Evolutionary conservation across 2,329 filamentous ascomycete species (phyloP), one percentile per base, ranked within the genome.

Genomic region (Aureobasidium sp.): DNA sequence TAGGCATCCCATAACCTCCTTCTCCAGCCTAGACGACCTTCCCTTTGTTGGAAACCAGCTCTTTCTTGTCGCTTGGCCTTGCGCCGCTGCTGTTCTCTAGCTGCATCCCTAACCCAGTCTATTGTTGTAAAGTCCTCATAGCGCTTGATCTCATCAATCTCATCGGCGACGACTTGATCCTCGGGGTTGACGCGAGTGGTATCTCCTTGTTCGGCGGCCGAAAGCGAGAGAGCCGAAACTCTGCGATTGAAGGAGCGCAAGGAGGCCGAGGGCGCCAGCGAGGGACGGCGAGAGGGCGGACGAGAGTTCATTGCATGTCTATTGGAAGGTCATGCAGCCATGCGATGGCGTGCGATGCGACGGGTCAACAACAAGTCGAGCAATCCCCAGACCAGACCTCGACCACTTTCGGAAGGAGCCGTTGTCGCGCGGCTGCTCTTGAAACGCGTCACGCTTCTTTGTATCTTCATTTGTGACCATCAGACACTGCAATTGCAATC

Each of bases 51-150:
- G 64, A 89, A 85, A 44, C 87, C 86, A 2, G 84, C 85, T 7
- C 87, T 85, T 68, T 87, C 85, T 73, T 85, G 87, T 69, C 89
- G 84, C 67, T 88, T 83, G 51, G 88, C 83, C 69, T 90, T 90
- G 64, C 93, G 85, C 61, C 92, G 85, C 50, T 90, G 79, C 72
- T 96, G 90, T 74, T 97, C 94, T 66, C 92, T 88, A 37, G 91
- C 88, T 11, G 93, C 92, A 82, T 99, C 94, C 74, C 99, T 93
- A 0, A 99, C 93, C 94, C 94, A 99, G 76, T 99, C 94, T 82
- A 94, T 94, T 0, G 94, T 99, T 6, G 92, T 96, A 73, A 99
- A 99, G 76, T 99, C 94, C 82, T 85, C 94, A 77, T 99, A 99
- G 77, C 93, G 85, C 78, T 97, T 97, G 73, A 99, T 97, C 79